Evolutionary conservation across 768 basidiomycete species (phyloP).

Genomic region (Leucosporidium yakuticum): DNA sequence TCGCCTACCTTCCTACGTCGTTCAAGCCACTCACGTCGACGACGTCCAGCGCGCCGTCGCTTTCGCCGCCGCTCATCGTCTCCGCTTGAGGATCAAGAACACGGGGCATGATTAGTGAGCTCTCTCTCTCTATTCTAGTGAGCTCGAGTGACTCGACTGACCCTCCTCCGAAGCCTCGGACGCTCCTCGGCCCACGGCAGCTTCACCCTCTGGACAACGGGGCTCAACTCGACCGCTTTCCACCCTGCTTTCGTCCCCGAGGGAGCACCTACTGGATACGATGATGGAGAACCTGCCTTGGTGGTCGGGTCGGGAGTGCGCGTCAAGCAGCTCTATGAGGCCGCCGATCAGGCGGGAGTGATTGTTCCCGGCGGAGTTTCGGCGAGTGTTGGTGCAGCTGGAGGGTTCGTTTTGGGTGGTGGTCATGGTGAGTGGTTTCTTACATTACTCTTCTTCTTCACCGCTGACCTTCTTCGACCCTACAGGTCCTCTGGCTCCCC

Average conservation of each 20-base stretch:
- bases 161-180: not conserved
- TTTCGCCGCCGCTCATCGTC: not conserved
- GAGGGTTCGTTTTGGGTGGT: constrained; percentile 8
- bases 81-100: constrained; percentile 12
- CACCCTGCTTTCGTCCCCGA: not conserved
- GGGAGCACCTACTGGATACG: too few species aligned
- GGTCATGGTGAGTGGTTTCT: constrained; percentile 8
- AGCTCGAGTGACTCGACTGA: not conserved
- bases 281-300: not conserved
- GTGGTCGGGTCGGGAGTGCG: not conserved
- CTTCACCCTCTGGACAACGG: constrained; percentile 18
- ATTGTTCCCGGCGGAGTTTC: constrained; percentile 8
- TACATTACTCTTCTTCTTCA: too few species aligned
- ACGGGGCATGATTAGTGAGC: constrained; percentile 11
- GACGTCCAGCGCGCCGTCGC: constrained; percentile 3
- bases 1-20: constrained; percentile 7
- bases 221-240: not conserved
- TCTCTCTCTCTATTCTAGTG: too few species aligned
- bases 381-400: constrained; percentile 10
- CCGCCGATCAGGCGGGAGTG: constrained; percentile 13
- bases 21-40: not conserved
- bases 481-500: not conserved
- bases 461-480: too few species aligned
- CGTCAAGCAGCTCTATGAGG: constrained; percentile 10
- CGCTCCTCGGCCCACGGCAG: constrained; percentile 1